A percentile compares a stretch with the other conserved stretches of the same genome.
These are phyloP conservation scores for Aaosphaeria arxii DNA, from an alignment of 2,329 filamentous ascomycete species.

Conservation along the genomic window DNA sequence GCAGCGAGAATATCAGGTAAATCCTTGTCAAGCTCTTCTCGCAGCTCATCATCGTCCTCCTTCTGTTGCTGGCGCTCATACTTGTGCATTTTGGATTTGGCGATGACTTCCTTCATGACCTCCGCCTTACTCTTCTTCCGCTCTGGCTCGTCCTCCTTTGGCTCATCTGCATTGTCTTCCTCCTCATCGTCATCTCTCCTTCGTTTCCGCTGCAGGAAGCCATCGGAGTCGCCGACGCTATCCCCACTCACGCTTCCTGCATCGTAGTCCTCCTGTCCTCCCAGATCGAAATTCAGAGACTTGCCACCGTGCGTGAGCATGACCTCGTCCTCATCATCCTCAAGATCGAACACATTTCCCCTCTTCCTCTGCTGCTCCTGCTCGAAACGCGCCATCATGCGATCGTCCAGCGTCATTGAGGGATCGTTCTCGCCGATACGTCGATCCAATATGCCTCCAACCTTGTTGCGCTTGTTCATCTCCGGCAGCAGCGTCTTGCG, in stretches of 20 bases:
- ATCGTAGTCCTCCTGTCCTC: slow-evolving; percentile 68
- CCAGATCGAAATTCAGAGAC: slow-evolving; percentile 62
- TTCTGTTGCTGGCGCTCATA: slow-evolving; percentile 90
- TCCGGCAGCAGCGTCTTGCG: slow-evolving; percentile 83
- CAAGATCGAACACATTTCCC: slow-evolving; percentile 85
- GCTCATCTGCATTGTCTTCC: slow-evolving; percentile 43
- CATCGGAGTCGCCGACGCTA: slow-evolving; percentile 39
- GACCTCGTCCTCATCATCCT: slow-evolving; percentile 72
- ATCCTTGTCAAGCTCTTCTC: slow-evolving; percentile 80
- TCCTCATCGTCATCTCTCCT: slow-evolving; percentile 44
- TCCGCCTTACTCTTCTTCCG: slow-evolving; percentile 94
- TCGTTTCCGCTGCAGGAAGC: slow-evolving; percentile 41
- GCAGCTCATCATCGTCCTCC: slow-evolving; percentile 87
- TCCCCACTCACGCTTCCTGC: slow-evolving; percentile 65
- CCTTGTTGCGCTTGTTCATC: slow-evolving; percentile 84
- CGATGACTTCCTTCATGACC: slow-evolving; percentile 96
- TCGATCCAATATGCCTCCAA: slow-evolving; percentile 87
- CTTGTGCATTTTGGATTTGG: slow-evolving; percentile 94
- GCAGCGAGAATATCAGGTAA: slow-evolving; percentile 73
- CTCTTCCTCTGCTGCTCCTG: slow-evolving; percentile 81
- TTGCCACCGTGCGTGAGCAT: slow-evolving; percentile 81
- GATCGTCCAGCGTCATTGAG: slow-evolving; percentile 88
- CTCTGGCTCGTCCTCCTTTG: slow-evolving; percentile 59
- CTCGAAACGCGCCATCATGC: slow-evolving; percentile 86
- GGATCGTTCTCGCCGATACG: slow-evolving; percentile 96